Conservation (phyloP, 257 asterid species). For the Apocynum venetum region DNA sequence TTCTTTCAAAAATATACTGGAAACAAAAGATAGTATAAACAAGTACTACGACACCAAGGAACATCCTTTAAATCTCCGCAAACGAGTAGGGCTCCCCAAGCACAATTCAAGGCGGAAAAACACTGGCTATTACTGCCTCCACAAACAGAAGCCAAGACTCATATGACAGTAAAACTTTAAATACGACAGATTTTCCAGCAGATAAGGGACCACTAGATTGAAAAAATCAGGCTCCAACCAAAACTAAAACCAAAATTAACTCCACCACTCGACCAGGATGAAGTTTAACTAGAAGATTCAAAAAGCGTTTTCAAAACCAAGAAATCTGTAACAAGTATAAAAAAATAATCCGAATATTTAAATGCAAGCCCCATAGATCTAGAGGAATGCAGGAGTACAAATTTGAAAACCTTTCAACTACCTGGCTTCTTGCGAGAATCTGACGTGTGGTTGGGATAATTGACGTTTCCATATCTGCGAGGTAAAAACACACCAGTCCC, state of each 20-base stretch:
- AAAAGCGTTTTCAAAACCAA: not conserved
- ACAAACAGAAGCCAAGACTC: not conserved
- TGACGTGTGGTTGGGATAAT: constrained; percentile 15
- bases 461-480: constrained; percentile 37
- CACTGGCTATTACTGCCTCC: not conserved
- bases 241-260: not conserved
- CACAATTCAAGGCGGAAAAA: not conserved
- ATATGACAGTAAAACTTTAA: not conserved
- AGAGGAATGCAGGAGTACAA: not conserved
- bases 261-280: not conserved
- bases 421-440: constrained; percentile 60
- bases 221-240: not conserved
- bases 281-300: not conserved
- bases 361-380: not conserved
- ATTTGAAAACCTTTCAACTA: constrained; percentile 23
- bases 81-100: not conserved
- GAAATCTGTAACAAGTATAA: not conserved
- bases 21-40: not conserved
- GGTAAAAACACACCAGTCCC: constrained; percentile 91
- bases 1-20: not conserved
- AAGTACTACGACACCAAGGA: not conserved
- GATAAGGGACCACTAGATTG: not conserved
- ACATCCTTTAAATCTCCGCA: not conserved
- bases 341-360: not conserved
- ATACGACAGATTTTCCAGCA: not conserved